Evolutionary conservation across 768 basidiomycete genomes (phyloP), one percentile per base, ranked within the genome.

Genomic region (Hemileccinum impolitum): DNA sequence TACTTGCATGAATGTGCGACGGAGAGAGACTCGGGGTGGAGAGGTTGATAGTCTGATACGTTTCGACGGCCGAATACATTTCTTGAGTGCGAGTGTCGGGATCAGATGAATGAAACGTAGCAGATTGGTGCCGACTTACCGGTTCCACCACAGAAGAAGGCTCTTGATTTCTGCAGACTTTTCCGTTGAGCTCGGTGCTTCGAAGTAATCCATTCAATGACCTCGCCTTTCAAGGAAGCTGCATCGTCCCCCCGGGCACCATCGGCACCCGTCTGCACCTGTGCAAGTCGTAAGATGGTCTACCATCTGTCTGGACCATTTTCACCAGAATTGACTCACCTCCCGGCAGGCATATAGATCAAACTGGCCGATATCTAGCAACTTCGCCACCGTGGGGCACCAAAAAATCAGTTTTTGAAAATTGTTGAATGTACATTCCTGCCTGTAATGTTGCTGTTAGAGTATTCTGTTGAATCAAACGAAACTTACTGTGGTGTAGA

Each of bases 61-160:
- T 30, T 30, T 3, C 11, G 8, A 12, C 8, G 11, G 2, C 11
- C 28, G 9, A 30, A 30, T 8, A 30, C 28, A 9, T 23, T 23
- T 3, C 23, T 23, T 3, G n/a, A n/a, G n/a, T n/a, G n/a, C n/a
- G n/a, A n/a, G n/a, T n/a, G n/a, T n/a, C n/a, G n/a, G n/a, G n/a
- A n/a, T 28, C 26, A 28, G 26, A 5, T 28, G 26, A 28, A 9
- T n/a, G 26, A 9, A 32, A 32, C 32, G 12, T n/a, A 32, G 5
- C 14, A 11, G 12, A 12, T 3, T 32, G 2, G 14, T 3, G 12
- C 14, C 12, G 5, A 25, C 51, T 39, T 18, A 56, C 55, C 26
- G 6, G 32, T 50, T 50, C 52, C 45, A 53, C 52, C 48, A 55
- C 6, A 44, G 9, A 13, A 59, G 47, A 10, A 56, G 45, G 1